These are phyloP conservation scores for Phytophthora citricola DNA, from an alignment of 352 stramenopile genomes.

Conservation along the genomic window DNA sequence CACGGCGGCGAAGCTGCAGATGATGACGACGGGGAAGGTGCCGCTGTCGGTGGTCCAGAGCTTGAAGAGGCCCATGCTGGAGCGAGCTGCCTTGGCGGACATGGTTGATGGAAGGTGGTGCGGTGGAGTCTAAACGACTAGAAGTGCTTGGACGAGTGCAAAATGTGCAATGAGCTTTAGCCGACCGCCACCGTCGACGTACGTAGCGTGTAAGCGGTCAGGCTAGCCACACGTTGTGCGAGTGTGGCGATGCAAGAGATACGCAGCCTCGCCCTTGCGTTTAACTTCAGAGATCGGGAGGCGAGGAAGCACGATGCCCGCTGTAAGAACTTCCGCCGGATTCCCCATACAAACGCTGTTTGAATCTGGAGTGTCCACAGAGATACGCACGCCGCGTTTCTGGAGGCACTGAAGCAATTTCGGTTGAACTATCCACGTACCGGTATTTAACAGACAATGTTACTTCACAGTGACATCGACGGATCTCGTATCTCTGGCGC, in stretches of 20 bases:
- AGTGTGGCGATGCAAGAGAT: neutral
- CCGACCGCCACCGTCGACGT: neutral
- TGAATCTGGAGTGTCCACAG: neutral
- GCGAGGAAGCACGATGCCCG: neutral
- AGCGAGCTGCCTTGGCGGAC: conserved; percentile 38
- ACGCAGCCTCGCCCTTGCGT: neutral
- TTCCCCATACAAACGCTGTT: conserved; percentile 2
- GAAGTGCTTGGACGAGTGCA: conserved; percentile 2
- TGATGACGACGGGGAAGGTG: conserved; percentile 56
- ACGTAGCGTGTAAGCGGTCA: neutral
- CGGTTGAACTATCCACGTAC: conserved; percentile 21
- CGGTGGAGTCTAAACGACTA: neutral
- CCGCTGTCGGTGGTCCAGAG: conserved; percentile 60
- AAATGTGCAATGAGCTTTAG: conserved; percentile 23
- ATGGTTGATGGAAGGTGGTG: conserved; percentile 16
- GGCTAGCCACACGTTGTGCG: conserved; percentile 9
- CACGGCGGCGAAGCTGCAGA: conserved; percentile 41
- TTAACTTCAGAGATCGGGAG: conserved; percentile 2
- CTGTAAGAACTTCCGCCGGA: neutral
- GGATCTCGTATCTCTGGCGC: neutral
- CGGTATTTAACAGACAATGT: conserved; percentile 25
- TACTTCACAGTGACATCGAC: conserved; percentile 9
- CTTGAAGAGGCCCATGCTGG: conserved; percentile 49
- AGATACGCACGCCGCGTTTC: neutral
- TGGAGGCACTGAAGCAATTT: neutral